Evolutionary conservation across 371 early-diverging fungal genomes (phyloP).

Genomic region (Mucor velutinosus): DNA sequence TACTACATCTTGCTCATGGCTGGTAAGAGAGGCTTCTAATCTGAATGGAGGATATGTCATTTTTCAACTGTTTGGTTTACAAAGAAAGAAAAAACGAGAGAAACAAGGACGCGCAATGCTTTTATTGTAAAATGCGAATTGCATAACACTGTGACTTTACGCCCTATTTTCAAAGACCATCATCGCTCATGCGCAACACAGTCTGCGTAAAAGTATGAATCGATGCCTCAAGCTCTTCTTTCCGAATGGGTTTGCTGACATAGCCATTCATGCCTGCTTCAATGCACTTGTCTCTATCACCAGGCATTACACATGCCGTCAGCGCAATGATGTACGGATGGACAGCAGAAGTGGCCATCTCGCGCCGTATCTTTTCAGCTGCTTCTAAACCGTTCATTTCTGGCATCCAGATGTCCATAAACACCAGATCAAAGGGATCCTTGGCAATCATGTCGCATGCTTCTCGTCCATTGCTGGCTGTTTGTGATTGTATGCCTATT

Average conservation of each 20-base stretch:
- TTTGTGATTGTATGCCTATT: conserved; percentile 5
- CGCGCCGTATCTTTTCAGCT: conserved; percentile 43
- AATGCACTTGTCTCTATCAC: conserved; percentile 54
- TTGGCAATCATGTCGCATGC: conserved; percentile 38
- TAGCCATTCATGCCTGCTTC: conserved; percentile 46
- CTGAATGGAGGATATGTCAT: conserved; percentile 23
- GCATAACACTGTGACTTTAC: not conserved
- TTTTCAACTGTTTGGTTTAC: not conserved
- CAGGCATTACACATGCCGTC: conserved; percentile 60
- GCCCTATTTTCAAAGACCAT: not conserved
- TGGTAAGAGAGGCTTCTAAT: conserved; percentile 16
- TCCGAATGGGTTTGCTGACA: conserved; percentile 48
- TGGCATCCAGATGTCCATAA: conserved; percentile 63
- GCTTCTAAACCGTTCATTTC: conserved; percentile 58
- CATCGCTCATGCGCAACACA: not conserved
- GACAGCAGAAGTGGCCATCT: conserved; percentile 22
- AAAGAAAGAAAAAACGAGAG: not conserved
- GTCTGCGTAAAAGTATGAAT: conserved; percentile 28
- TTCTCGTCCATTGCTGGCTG: conserved; percentile 48
- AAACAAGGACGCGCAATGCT: conserved; percentile 17
- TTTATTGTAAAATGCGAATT: not conserved
- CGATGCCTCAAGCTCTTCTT: conserved; percentile 47
- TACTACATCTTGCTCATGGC: conserved; percentile 45
- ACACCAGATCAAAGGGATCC: conserved; percentile 44
- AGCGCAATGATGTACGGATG: conserved; percentile 57